phyloP scores from a whole-genome alignment of 1,139 yeast species.

The Debaryomyces udenii region DNA sequence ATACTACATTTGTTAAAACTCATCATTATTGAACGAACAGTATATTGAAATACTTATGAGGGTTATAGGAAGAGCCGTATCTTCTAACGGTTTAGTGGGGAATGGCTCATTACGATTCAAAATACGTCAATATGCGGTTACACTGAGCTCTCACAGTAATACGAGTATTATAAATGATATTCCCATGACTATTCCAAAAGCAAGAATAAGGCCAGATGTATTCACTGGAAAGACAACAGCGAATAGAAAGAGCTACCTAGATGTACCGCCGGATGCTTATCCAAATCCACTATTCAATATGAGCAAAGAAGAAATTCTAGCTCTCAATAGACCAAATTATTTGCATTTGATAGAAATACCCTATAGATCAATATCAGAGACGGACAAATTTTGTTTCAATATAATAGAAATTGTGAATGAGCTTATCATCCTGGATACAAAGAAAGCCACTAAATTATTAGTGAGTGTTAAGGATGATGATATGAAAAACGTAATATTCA shows the following conservation, averaged over 20 bases:
- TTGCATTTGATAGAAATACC: constrained; percentile 31
- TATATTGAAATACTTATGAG: not conserved
- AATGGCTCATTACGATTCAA: not conserved
- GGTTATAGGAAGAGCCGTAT: not conserved
- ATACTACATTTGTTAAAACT: too few species aligned
- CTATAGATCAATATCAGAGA: constrained; percentile 27
- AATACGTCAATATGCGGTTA: constrained; percentile 1
- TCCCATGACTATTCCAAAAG: not conserved
- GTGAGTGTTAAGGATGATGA: constrained; percentile 21
- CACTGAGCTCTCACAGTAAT: not conserved
- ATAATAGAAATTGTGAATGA: constrained; percentile 35
- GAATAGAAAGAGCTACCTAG: not conserved
- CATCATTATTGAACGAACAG: not conserved
- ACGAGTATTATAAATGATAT: not conserved
- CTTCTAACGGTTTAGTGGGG: not conserved
- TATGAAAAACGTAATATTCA: constrained; percentile 18
- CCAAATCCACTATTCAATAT: constrained; percentile 41
- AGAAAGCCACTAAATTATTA: constrained; percentile 25
- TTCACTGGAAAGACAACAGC: constrained; percentile 12
- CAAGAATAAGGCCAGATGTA: constrained; percentile 12
- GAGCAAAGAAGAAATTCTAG: constrained; percentile 28
- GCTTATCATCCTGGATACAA: constrained; percentile 30
- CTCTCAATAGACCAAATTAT: constrained; percentile 26
- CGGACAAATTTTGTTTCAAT: constrained; percentile 33
- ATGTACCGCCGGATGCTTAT: constrained; percentile 24